phyloP scores from a whole-genome alignment of 345 rosid genomes.

The Alliaria petiolata region DNA sequence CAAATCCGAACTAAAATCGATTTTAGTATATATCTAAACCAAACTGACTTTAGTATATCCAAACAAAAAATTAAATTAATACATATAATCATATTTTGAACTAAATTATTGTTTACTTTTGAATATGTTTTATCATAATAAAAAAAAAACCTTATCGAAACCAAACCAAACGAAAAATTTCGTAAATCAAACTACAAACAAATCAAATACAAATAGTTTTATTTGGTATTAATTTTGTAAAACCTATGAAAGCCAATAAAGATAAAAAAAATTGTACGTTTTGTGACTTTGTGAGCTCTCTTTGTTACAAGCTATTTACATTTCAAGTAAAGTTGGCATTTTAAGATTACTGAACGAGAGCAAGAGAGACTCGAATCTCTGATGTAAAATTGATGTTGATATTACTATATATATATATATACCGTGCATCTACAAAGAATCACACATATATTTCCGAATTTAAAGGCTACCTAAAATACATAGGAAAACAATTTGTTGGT shows the following conservation, averaged over 20 bases:
- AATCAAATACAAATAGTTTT: not conserved
- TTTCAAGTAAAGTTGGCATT: not conserved
- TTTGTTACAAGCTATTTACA: not conserved
- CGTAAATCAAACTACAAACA: not conserved
- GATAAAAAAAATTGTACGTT: too few relatives aligned
- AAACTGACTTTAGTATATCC: too few relatives aligned
- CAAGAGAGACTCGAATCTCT: not conserved
- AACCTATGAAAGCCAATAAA: too few relatives aligned
- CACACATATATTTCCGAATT: not conserved
- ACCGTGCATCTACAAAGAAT: constrained; percentile 3
- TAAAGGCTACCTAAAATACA: not conserved
- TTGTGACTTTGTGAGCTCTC: not conserved
- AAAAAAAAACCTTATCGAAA: not conserved
- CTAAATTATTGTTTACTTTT: too few relatives aligned
- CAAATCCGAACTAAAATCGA: not conserved
- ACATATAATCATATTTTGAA: too few relatives aligned
- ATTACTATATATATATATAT: not conserved
- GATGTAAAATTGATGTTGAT: not conserved
- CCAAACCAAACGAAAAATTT: not conserved
- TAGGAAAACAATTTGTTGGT: not conserved
- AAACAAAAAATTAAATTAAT: not conserved
- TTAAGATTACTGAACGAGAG: not conserved
- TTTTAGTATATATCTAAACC: not conserved
- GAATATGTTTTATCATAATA: not conserved
- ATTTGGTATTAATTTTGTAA: not conserved